Evolutionary conservation across 208 protist genomes (phyloP).

Genomic region (Novymonas esmeraldas): DNA sequence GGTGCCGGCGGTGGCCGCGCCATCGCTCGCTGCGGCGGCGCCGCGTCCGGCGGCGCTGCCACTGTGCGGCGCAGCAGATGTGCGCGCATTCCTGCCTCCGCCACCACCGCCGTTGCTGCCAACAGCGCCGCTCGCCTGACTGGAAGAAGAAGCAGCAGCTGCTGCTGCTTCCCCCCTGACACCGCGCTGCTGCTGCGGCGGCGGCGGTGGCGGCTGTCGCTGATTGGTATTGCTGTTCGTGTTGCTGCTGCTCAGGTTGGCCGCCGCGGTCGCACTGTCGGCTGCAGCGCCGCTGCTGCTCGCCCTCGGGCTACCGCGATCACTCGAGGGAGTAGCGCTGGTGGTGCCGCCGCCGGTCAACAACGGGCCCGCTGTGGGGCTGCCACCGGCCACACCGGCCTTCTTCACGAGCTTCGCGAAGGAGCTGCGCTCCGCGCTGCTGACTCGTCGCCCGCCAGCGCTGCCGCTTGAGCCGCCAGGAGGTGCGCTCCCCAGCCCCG

Average conservation of each 20-base stretch:
- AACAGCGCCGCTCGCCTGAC: too few relatives aligned
- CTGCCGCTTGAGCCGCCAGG: neutral
- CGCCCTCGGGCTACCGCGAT: neutral
- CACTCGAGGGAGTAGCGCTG: too few relatives aligned
- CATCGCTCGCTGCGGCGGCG: neutral
- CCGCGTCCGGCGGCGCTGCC: neutral
- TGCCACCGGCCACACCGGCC: slow-evolving; percentile 3
- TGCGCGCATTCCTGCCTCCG: neutral
- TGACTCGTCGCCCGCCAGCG: neutral
- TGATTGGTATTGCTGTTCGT: slow-evolving; percentile 11
- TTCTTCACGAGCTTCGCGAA: slow-evolving; percentile 16
- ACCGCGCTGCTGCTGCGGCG: too few relatives aligned
- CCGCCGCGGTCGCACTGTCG: neutral
- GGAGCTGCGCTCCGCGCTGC: neutral
- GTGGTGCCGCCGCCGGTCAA: neutral
- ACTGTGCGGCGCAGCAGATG: slow-evolving; percentile 3
- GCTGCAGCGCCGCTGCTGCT: slow-evolving; percentile 3
- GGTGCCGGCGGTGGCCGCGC: neutral
- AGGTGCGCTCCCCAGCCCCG: neutral
- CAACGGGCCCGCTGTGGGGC: neutral
- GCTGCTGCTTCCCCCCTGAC: too few relatives aligned
- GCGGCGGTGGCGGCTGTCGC: too few relatives aligned
- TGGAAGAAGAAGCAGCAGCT: too few relatives aligned
- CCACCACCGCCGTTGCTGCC: too few relatives aligned
- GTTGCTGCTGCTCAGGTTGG: slow-evolving; percentile 7